Conservation (phyloP, 2,329 filamentous ascomycete genomes). For the Chaetomium sp. region DNA sequence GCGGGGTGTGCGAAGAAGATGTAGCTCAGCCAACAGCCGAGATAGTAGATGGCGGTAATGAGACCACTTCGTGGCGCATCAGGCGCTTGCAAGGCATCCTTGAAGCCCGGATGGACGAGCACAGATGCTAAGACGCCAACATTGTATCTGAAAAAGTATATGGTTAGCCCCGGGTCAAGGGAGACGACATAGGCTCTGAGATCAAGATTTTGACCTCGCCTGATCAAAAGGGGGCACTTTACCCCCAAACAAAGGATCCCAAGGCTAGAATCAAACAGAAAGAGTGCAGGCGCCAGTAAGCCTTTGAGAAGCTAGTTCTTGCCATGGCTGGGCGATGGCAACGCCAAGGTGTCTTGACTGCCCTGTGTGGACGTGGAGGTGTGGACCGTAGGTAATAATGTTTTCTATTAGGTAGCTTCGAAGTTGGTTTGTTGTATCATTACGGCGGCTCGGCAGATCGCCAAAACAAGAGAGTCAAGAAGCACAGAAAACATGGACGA, state of each 20-base stretch:
- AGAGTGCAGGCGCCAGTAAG: constrained; percentile 47
- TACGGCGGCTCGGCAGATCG: not conserved
- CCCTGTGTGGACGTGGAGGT: not conserved
- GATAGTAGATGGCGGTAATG: constrained; percentile 60
- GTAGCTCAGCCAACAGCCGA: constrained; percentile 59
- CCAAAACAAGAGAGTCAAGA: not conserved
- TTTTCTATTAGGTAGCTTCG: no score
- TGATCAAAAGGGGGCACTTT: constrained; percentile 10
- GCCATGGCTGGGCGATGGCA: not conserved
- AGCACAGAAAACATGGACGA: not conserved
- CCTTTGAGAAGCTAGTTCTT: constrained; percentile 38
- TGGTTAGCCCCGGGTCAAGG: not conserved
- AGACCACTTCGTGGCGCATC: constrained; percentile 51
- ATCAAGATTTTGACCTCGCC: not conserved
- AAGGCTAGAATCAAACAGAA: constrained; percentile 57
- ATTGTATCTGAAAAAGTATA: constrained; percentile 51
- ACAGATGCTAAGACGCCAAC: constrained; percentile 60
- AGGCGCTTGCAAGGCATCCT: constrained; percentile 48
- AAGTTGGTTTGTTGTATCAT: not conserved
- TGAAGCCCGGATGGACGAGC: constrained; percentile 58
- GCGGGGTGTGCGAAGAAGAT: constrained; percentile 55
- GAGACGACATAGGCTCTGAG: not conserved
- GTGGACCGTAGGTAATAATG: not conserved
- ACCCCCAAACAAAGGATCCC: constrained; percentile 61
- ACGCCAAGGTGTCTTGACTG: not conserved